phyloP scores from a whole-genome alignment of 2,329 filamentous ascomycete genomes.

The Colletotrichum eremochloae region DNA sequence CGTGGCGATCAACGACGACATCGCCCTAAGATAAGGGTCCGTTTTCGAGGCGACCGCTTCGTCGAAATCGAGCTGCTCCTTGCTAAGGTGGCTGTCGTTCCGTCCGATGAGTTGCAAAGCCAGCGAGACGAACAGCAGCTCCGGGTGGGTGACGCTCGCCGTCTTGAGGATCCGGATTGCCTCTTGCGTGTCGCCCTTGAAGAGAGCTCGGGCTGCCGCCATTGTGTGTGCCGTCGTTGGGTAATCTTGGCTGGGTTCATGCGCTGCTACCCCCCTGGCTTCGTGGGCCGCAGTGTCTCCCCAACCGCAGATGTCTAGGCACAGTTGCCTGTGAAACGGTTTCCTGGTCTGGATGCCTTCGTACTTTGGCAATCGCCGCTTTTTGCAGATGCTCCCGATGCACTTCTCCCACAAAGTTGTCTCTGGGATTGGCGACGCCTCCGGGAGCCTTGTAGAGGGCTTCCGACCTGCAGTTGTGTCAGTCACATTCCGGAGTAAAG shows the following conservation, averaged over 20 bases:
- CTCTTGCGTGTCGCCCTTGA: slow-evolving; percentile 76
- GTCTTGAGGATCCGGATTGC: slow-evolving; percentile 79
- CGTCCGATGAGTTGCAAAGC: slow-evolving; percentile 74
- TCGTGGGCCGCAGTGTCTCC: slow-evolving; percentile 64
- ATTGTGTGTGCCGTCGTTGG: slow-evolving; percentile 75
- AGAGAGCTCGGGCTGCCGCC: slow-evolving; percentile 81
- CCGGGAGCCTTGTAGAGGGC: slow-evolving; percentile 61
- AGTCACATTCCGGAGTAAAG: slow-evolving; percentile 36
- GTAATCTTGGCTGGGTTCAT: slow-evolving; percentile 61
- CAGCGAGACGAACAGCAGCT: slow-evolving; percentile 77
- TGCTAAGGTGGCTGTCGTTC: slow-evolving; percentile 58
- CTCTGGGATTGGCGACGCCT: slow-evolving; percentile 62
- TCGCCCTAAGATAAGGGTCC: slow-evolving; percentile 84
- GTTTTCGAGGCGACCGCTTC: slow-evolving; percentile 72
- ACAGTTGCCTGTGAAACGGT: slow-evolving; percentile 79
- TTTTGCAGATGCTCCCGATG: slow-evolving; percentile 74
- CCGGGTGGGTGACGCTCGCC: slow-evolving; percentile 72
- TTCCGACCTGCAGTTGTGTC: slow-evolving; percentile 58
- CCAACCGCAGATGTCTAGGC: slow-evolving; percentile 81
- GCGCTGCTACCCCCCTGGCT: slow-evolving; percentile 46
- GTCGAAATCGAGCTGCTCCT: slow-evolving; percentile 70
- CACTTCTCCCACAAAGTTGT: slow-evolving; percentile 69
- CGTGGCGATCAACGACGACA: slow-evolving; percentile 82
- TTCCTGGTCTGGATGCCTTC: slow-evolving; percentile 73
- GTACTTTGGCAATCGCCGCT: slow-evolving; percentile 72